These are phyloP conservation scores for Byssochlamys sp. DNA, from an alignment of 2,329 filamentous ascomycete genomes.

Conservation along the genomic window DNA sequence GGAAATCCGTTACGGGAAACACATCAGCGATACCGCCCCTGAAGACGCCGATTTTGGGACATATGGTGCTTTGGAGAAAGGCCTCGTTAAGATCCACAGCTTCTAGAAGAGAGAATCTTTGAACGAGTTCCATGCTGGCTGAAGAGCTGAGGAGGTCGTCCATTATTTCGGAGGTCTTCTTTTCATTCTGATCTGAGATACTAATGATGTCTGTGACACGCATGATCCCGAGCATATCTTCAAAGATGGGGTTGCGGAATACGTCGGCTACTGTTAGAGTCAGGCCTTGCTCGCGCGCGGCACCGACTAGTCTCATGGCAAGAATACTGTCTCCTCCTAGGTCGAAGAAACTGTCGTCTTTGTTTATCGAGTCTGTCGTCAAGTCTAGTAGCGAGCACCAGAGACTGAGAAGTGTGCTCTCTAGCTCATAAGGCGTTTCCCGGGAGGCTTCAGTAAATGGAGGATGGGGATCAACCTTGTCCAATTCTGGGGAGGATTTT, in stretches of 20 bases:
- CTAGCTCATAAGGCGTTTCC: slow-evolving; percentile 15
- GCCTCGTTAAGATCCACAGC: slow-evolving; percentile 9
- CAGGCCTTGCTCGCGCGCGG: slow-evolving; percentile 30
- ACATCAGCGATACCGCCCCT: slow-evolving; percentile 47
- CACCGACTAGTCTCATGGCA: slow-evolving; percentile 34
- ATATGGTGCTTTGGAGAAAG: slow-evolving; percentile 42
- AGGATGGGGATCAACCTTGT: not conserved
- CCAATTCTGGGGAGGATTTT: not conserved
- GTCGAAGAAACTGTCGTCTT: slow-evolving; percentile 35
- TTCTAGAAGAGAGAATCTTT: slow-evolving; percentile 7
- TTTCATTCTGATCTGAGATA: slow-evolving; percentile 6
- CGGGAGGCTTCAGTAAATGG: not conserved
- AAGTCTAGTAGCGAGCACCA: slow-evolving; percentile 30
- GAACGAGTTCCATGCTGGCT: slow-evolving; percentile 2
- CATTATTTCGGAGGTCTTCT: slow-evolving; percentile 2
- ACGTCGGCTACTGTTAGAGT: slow-evolving; percentile 35
- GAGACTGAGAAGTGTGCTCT: slow-evolving; percentile 28
- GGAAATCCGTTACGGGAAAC: slow-evolving; percentile 47
- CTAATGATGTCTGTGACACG: slow-evolving; percentile 11
- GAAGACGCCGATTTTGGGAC: slow-evolving; percentile 43
- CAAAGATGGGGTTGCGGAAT: slow-evolving; percentile 33
- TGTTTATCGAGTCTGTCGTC: slow-evolving; percentile 22
- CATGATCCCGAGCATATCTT: slow-evolving; percentile 27
- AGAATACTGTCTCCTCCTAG: slow-evolving; percentile 33
- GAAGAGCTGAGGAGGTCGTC: slow-evolving; percentile 4